A percentile compares a stretch with the other conserved stretches of the same genome.
Evolutionary conservation across 345 rosid genomes (phyloP).

Genomic region (Firmiana major): DNA sequence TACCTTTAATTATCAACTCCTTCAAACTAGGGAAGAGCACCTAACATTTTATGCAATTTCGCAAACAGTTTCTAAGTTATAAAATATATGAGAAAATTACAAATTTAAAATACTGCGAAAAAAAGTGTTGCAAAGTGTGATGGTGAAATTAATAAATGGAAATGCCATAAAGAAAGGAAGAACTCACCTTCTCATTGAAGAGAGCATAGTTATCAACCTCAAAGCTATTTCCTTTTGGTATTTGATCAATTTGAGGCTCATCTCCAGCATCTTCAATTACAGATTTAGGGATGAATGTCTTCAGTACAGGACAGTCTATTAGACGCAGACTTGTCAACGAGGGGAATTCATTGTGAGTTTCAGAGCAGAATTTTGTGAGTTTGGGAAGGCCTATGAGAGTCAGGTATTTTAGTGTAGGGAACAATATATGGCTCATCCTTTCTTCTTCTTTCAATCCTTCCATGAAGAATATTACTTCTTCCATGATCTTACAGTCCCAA

Average conservation of each 20-base stretch:
- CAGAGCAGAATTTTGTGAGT: background rate
- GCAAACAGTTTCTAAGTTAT: too few relatives aligned
- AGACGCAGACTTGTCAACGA: background rate
- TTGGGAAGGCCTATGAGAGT: background rate
- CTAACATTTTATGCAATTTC: too few relatives aligned
- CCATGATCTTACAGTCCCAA: background rate
- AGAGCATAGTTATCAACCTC: background rate
- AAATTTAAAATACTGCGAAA: background rate
- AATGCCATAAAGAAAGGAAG: background rate
- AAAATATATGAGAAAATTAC: background rate
- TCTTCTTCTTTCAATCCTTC: slow-evolving; percentile 3
- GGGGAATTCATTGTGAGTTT: background rate
- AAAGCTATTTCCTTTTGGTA: background rate
- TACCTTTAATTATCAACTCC: background rate
- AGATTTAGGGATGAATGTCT: slow-evolving; percentile 2
- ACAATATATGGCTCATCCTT: background rate
- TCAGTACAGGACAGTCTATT: background rate
- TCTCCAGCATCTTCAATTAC: background rate
- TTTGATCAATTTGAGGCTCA: background rate
- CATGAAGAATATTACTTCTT: background rate
- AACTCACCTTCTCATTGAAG: slow-evolving; percentile 12
- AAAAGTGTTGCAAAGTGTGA: background rate
- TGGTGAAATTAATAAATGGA: background rate
- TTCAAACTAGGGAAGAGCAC: background rate
- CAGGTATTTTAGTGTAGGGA: background rate